phyloP scores from a whole-genome alignment of 139 green algal species.

The Diplosphaera chodatii region DNA sequence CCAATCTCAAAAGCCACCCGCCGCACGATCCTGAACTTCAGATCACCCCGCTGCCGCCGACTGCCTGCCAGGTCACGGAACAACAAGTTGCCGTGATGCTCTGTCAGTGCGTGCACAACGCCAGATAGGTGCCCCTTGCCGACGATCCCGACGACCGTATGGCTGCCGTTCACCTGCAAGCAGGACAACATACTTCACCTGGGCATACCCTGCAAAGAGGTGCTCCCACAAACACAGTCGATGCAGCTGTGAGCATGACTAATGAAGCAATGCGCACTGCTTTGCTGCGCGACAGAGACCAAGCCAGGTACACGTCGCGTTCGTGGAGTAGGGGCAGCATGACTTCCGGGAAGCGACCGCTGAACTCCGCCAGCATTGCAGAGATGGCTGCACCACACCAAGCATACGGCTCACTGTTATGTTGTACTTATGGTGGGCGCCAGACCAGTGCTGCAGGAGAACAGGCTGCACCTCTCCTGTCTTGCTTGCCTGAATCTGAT shows the following conservation, averaged over 20 bases:
- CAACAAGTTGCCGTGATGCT: conserved; percentile 22
- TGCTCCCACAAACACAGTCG: too few relatives aligned
- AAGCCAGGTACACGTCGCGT: conserved; percentile 69
- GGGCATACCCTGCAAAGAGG: too few relatives aligned
- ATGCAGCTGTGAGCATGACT: too few relatives aligned
- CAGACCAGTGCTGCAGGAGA: too few relatives aligned
- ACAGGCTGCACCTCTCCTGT: too few relatives aligned
- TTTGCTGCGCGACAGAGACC: conserved; percentile 65
- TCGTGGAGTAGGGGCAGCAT: conserved; percentile 48
- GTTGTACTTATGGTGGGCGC: too few relatives aligned
- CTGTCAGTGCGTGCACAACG: conserved; percentile 38
- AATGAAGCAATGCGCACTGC: too few relatives aligned
- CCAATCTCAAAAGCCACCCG: background rate
- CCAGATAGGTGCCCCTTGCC: conserved; percentile 65
- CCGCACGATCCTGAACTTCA: background rate
- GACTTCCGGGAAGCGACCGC: background rate
- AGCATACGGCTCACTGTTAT: too few relatives aligned
- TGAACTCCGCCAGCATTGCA: conserved; percentile 15
- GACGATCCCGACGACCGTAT: conserved; percentile 64
- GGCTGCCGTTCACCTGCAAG: conserved; percentile 54
- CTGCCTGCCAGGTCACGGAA: conserved; percentile 35
- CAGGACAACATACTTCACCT: too few relatives aligned
- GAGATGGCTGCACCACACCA: conserved; percentile 24
- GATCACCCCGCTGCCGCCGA: background rate
- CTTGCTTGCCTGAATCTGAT: too few relatives aligned